These are phyloP conservation scores for Ceriops tagal DNA, from an alignment of 345 rosid species.

Conservation along the genomic window DNA sequence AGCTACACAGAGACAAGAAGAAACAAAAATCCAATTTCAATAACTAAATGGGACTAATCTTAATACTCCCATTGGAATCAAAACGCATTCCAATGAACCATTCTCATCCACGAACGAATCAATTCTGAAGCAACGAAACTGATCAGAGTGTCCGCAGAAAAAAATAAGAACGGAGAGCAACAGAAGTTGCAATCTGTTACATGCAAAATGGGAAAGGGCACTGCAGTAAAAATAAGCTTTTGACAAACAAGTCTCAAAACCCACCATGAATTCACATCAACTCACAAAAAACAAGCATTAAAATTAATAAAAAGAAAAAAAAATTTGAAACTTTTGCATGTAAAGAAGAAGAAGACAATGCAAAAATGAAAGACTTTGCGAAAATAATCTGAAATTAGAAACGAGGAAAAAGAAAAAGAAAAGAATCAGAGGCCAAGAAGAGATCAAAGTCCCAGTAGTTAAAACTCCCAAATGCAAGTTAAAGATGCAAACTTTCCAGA, in stretches of 20 bases:
- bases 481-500: neutral
- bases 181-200: neutral
- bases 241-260: constrained; percentile 6
- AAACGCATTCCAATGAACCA: neutral
- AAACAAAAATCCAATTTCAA: too few relatives aligned
- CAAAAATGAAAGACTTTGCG: neutral
- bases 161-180: neutral
- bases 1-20: neutral
- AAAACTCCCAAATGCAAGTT: constrained; percentile 4
- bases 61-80: neutral
- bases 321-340: constrained; percentile 10
- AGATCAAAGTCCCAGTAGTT: neutral
- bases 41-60: too few relatives aligned
- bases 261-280: neutral
- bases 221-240: constrained; percentile 2
- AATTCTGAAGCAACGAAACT: neutral
- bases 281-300: neutral
- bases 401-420: neutral
- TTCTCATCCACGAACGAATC: neutral
- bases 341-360: neutral
- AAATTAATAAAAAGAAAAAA: neutral
- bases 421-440: neutral
- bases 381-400: neutral
- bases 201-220: constrained; percentile 13
- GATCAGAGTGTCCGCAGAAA: neutral